Percentiles rank a stretch among this genome's conserved stretches.
Conservation (phyloP, 1,284 basidiomycete species). For the Kwoniella shivajii region DNA sequence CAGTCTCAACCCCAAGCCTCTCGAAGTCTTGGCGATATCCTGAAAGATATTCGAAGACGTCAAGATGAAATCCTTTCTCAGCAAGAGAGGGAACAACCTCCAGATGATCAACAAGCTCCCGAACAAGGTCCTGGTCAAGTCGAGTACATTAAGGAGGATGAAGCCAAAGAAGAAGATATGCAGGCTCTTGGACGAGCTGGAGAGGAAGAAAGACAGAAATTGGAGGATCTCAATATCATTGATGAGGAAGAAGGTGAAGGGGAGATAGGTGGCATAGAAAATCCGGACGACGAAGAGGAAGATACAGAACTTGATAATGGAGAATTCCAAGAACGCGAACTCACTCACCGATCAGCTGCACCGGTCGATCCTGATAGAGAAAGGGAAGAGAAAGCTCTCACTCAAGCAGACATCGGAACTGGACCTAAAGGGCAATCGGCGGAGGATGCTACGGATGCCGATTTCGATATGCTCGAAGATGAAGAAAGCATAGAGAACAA, state of each 20-base stretch:
- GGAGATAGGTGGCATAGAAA: conserved; percentile 19
- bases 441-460: conserved; percentile 40
- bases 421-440: conserved; percentile 20
- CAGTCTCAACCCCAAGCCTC: conserved; percentile 62
- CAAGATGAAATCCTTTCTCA: conserved; percentile 79
- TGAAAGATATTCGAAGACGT: conserved; percentile 79
- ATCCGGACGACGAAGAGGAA: conserved; percentile 21
- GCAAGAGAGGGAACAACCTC: conserved; percentile 47
- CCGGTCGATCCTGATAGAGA: conserved; percentile 26
- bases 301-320: conserved; percentile 14
- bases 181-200: conserved; percentile 87
- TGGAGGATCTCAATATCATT: conserved; percentile 75
- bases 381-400: conserved; percentile 53
- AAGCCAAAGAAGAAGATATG: conserved; percentile 68
- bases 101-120: conserved; percentile 42
- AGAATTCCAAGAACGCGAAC: conserved; percentile 22
- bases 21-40: conserved; percentile 81
- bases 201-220: conserved; percentile 77
- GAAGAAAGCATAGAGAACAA: conserved; percentile 41
- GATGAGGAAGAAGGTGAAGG: conserved; percentile 59
- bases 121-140: conserved; percentile 64
- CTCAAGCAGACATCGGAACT: conserved; percentile 49
- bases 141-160: conserved; percentile 77
- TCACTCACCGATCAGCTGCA: conserved; percentile 8
- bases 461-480: conserved; percentile 35